Evolutionary conservation across 2,329 filamentous ascomycete species (phyloP).

Genomic region (Taxawa tesnikishii): DNA sequence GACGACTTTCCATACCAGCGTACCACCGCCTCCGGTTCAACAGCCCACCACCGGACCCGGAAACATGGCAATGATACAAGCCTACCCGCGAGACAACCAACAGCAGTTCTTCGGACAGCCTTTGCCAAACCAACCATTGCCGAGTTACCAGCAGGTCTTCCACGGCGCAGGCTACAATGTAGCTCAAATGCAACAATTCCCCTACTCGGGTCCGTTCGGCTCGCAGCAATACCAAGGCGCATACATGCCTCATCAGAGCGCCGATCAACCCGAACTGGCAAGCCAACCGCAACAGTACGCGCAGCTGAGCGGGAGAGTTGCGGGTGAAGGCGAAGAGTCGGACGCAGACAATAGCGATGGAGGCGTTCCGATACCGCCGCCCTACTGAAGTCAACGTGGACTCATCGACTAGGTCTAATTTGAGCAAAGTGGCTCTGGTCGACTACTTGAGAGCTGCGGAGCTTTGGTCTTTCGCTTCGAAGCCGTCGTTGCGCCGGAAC

Average conservation of each 20-base stretch:
- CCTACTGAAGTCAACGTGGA: constrained; percentile 10
- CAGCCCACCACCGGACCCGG: constrained; percentile 5
- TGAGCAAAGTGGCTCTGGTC: too few species aligned
- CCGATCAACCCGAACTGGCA: neutral
- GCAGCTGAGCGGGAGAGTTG: constrained; percentile 1
- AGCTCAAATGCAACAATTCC: constrained; percentile 14
- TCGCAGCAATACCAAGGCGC: constrained; percentile 2
- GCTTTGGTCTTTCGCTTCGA: too few species aligned
- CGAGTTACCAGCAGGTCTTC: constrained; percentile 12
- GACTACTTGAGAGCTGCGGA: too few species aligned
- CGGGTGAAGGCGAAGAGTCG: constrained; percentile 3
- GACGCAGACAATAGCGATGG: constrained; percentile 11
- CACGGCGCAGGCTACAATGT: constrained; percentile 10
- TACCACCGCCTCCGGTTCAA: constrained; percentile 3
- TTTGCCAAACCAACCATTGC: constrained; percentile 10
- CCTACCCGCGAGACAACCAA: constrained; percentile 12
- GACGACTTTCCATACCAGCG: neutral
- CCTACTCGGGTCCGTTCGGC: constrained; percentile 2
- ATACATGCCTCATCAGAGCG: constrained; percentile 1
- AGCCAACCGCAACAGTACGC: constrained; percentile 1
- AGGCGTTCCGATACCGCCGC: constrained; percentile 9
- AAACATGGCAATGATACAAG: constrained; percentile 7
- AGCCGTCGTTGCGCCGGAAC: too few species aligned
- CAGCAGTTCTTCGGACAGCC: constrained; percentile 11
- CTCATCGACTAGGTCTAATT: too few species aligned